Evolutionary conservation across 2,329 filamentous ascomycete species (phyloP), one percentile per base, ranked within the genome.

Genomic region (Diplocarpon mali): DNA sequence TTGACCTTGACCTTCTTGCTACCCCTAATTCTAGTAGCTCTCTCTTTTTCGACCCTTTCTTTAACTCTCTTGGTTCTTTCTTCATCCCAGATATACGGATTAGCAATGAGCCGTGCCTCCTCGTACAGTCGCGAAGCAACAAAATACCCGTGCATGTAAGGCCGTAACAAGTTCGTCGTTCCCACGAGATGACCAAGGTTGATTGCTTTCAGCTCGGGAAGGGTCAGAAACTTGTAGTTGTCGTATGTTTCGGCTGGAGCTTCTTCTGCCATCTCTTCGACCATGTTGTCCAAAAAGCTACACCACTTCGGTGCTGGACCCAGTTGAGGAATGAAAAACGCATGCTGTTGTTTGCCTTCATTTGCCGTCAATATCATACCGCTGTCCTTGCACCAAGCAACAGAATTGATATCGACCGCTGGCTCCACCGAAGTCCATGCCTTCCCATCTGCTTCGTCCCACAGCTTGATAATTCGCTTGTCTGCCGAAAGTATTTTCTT

Each of bases 101-200:
- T 95, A 40, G 85, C 83, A 57, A 96, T 95, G 48, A 98, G 69
- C 44, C 85, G 75, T 14, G 92, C 92, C 64, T 98, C 89, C 61
- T 98, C 93, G 64, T 98, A 96, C 20, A 98, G 68, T 60, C 89
- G 87, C 57, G 93, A 90, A 30, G 85, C 86, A 39, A 98, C 89
- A 67, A 98, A 98, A 72, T 92, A 96, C 56, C 92, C 93, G 63
- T 98, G 92, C 93, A 98, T 98, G 62, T 98, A 98, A 35, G 92
- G 92, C 36, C 90, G 76, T 34, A 98, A 70, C 15, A 96, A 69
- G 59, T 85, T 92, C 24, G 88, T 94, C 57, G 87, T 89, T 53
- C 90, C 90, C 46, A 98, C 75, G 38, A 98, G 72, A 62, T 96
- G 90, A 42, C 85, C 82, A 59, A 98, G 66, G 62, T 86, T 93